Percentiles rank a stretch among this genome's conserved stretches.
Conservation (phyloP, 352 stramenopile genomes). For the Phytophthora pseudosyringae region DNA sequence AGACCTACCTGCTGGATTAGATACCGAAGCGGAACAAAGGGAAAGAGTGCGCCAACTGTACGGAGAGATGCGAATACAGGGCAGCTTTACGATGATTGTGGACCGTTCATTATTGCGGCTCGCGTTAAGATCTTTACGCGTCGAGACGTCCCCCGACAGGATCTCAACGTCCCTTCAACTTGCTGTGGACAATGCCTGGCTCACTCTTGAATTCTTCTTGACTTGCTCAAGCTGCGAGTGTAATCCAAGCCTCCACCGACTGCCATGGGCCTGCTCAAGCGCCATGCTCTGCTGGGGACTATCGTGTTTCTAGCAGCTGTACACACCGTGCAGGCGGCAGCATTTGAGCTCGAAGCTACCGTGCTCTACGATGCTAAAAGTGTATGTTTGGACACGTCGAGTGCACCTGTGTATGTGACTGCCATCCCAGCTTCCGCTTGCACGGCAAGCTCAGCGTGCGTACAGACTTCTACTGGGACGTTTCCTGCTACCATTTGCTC, state of each 20-base stretch:
- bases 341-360: slow-evolving; percentile 6
- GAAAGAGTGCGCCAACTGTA: background rate
- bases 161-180: slow-evolving; percentile 3
- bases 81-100: slow-evolving; percentile 1
- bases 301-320: background rate
- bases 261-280: slow-evolving; percentile 7
- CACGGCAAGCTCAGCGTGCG: background rate
- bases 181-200: slow-evolving; percentile 2
- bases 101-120: background rate
- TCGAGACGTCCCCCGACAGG: slow-evolving; percentile 1
- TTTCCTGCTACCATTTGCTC: slow-evolving; percentile 10
- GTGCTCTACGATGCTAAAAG: slow-evolving; percentile 3
- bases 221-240: background rate
- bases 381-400: background rate
- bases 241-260: background rate
- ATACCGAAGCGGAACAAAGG: slow-evolving; percentile 2
- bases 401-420: slow-evolving; percentile 4
- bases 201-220: slow-evolving; percentile 11
- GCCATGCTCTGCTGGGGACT: background rate
- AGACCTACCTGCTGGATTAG: slow-evolving; percentile 45
- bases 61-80: slow-evolving; percentile 11
- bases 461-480: slow-evolving; percentile 8
- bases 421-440: background rate
- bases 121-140: slow-evolving; percentile 9
- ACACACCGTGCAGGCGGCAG: background rate